Conservation (phyloP, 2,329 filamentous ascomycete genomes). For the Stachybotrys elegans region DNA sequence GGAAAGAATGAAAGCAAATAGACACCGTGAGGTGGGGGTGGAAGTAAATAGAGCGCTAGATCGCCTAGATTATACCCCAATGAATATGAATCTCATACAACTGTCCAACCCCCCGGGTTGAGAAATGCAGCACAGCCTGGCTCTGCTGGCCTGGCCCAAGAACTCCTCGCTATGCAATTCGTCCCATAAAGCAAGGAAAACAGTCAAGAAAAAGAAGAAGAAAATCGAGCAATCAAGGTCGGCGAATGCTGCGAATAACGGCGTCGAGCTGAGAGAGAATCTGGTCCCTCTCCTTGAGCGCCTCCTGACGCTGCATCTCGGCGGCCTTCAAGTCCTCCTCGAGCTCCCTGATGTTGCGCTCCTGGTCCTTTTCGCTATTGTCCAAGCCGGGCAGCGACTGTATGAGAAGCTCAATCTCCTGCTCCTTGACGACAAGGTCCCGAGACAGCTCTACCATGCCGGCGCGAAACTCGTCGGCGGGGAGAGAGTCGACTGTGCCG, state of each 20-base stretch:
- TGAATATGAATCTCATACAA: too few species aligned
- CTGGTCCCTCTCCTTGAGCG: constrained; percentile 58
- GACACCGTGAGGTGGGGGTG: too few species aligned
- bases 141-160: too few species aligned
- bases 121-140: too few species aligned
- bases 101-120: too few species aligned
- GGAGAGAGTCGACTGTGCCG: constrained; percentile 53
- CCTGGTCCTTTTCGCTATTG: constrained; percentile 72
- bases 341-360: constrained; percentile 58
- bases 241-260: constrained; percentile 55
- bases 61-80: too few species aligned
- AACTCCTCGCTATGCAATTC: constrained; percentile 24
- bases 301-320: constrained; percentile 57
- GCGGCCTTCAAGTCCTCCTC: constrained; percentile 61
- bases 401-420: constrained; percentile 76
- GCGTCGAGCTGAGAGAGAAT: constrained; percentile 55
- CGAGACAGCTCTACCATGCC: constrained; percentile 68
- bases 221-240: constrained; percentile 40
- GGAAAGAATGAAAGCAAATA: too few species aligned
- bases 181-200: too few species aligned
- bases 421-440: constrained; percentile 73
- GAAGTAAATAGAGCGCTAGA: too few species aligned
- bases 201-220: too few species aligned
- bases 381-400: constrained; percentile 71
- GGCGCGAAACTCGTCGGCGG: constrained; percentile 59